These are phyloP conservation scores for Umbellularia californica DNA, from an alignment of 164 flowering plant genomes.

Conservation along the genomic window DNA sequence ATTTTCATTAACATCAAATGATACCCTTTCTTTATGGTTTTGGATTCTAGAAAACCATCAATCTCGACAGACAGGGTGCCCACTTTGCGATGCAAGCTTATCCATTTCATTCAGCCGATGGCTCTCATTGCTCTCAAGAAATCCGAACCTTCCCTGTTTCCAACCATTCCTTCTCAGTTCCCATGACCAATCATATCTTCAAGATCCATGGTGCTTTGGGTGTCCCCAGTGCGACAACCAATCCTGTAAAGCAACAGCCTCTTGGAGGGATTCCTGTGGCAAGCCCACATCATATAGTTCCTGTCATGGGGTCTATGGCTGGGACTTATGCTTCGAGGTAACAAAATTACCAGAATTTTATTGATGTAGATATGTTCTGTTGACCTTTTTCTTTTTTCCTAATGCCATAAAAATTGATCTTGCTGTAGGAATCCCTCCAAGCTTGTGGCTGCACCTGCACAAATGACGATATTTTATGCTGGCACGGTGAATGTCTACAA, in stretches of 20 bases:
- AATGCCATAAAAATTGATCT: background rate
- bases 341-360: background rate
- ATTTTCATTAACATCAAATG: background rate
- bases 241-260: constrained; percentile 33
- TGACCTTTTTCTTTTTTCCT: background rate
- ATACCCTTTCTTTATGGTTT: background rate
- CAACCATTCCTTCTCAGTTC: constrained; percentile 34
- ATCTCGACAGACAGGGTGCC: constrained; percentile 30
- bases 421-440: constrained; percentile 40
- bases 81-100: constrained; percentile 29
- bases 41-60: constrained; percentile 31
- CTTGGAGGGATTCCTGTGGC: constrained; percentile 49
- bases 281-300: constrained; percentile 23
- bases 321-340: constrained; percentile 51
- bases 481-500: constrained; percentile 75
- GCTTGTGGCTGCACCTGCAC: constrained; percentile 43
- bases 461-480: constrained; percentile 76
- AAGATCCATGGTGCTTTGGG: constrained; percentile 34
- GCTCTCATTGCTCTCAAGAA: constrained; percentile 27
- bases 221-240: constrained; percentile 28
- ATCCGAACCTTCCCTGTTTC: constrained; percentile 35
- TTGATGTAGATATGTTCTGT: background rate
- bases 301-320: constrained; percentile 25
- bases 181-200: constrained; percentile 40
- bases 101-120: constrained; percentile 33